Base-by-base conservation (phyloP, 2,329 filamentous ascomycete species). In the Neonectria ditissima region DNA sequence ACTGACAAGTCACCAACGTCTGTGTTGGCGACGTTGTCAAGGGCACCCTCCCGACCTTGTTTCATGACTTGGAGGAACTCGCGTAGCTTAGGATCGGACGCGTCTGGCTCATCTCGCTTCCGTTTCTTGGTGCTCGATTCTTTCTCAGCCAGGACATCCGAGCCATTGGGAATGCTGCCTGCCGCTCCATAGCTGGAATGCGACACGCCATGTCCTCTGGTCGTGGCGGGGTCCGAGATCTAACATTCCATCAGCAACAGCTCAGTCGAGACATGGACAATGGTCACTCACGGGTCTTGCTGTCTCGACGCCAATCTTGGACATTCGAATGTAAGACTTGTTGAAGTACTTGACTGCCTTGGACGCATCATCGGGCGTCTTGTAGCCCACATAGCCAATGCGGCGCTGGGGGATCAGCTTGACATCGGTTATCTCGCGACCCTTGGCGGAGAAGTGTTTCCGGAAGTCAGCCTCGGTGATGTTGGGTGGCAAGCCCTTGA, bases 321-420 rank as follows among this genome's bases (percentile, higher is more conserved):
- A 97, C 92, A 97, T 96, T 73, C 94, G 93, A 74, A 99, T 93
- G 80, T 94, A 99, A 67, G 94, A 91, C 77, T 89, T 93, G 84
- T 99, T 94, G 85, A 97, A 97, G 83, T 97, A 97, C 79, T 92
- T 94, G 77, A 97, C 92, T 47, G 96, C 95, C 75, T 90, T 88
- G 61, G 87, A 84, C 60, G 96, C 96, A 76, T 93, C 91, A 66
- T 95, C 89, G 14, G 91, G 83, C 55, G 88, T 92, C 81, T 92
- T 94, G 84, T 95, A 98, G 67, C 96, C 96, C 64, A 99, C 89
- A 85, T 97, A 99, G 72, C 94, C 96, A 79, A 99, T 97, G 71
- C 94, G 89, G 74, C 96, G 89, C 75, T 94, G 90, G 6, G 93
- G 88, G 76, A 98, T 92, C 76, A 97, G 87, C 85, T 97, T 97